phyloP scores from a whole-genome alignment of 345 rosid genomes.

The Toxicodendron radicans region DNA sequence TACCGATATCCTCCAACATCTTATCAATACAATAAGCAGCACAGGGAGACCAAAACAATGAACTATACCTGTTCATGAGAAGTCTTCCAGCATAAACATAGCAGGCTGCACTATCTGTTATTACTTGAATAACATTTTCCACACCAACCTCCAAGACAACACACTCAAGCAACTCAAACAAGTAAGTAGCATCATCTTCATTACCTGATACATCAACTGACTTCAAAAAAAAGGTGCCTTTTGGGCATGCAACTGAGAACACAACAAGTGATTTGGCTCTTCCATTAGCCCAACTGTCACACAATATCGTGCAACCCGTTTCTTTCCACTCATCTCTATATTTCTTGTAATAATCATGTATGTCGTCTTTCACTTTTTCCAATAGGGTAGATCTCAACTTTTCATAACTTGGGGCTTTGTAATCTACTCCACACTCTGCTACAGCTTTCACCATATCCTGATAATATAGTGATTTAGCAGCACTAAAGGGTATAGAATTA shows the following conservation, averaged over 20 bases:
- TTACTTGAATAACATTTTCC: constrained; percentile 48
- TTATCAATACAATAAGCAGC: constrained; percentile 51
- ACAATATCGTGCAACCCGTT: constrained; percentile 50
- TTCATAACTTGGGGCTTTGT: constrained; percentile 42
- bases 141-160: constrained; percentile 51
- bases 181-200: constrained; percentile 38
- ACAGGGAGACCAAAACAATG: constrained; percentile 54
- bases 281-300: constrained; percentile 44
- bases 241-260: constrained; percentile 46
- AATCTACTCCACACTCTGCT: constrained; percentile 42
- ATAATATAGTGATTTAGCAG: constrained; percentile 42
- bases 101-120: constrained; percentile 42
- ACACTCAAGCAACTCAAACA: constrained; percentile 44
- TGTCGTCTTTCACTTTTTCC: constrained; percentile 39
- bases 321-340: constrained; percentile 48
- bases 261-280: constrained; percentile 32
- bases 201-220: constrained; percentile 45
- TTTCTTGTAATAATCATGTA: constrained; percentile 31
- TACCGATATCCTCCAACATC: constrained; percentile 55
- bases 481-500: constrained; percentile 46
- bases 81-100: constrained; percentile 47
- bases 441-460: constrained; percentile 50
- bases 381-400: constrained; percentile 35
- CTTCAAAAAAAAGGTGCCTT: constrained; percentile 48
- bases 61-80: constrained; percentile 39